Evolutionary conservation across 306 rosid species (phyloP), one percentile per base, ranked within the genome.

Genomic region (Senna tora): DNA sequence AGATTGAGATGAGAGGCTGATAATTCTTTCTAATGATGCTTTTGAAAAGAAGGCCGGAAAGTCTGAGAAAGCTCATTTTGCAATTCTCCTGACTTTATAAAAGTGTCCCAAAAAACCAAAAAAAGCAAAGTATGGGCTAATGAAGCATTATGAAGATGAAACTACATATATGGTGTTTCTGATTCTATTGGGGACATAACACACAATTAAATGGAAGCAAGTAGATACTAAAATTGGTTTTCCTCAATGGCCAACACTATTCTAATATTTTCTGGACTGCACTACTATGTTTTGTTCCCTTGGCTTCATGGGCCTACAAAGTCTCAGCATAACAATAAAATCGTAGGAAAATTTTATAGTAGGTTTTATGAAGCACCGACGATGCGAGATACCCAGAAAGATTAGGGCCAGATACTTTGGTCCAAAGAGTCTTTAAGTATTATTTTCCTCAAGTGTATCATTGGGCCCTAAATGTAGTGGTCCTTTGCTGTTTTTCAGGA

Each of bases 1-100:
- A 59, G 78, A 81, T 82, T 65, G 79, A 74, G 76, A 65, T 65
- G 79, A 74, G 76, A 65, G 66, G 66, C 67, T 77, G 71, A 75
- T 77, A 60, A 56, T 59, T 49, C 45, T 51, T 46, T 47, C 36
- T 58, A 65, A 78, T 57, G 73, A 78, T 77, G 64, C 78, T 71
- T 56, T 69, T 17, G 39, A 65, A 82, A 82, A 65, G 83, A 74
- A 74, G 53, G 77, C 47, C 60, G 56, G 50, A 74, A 87, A 73
- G 80, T 52, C 11, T 64, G 50, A 66, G 77, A 85, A 81, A 81
- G 80, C 45, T 81, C 79, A 67, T 71, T 71, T 76, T 69, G 79
- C 73, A 77, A 73, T 46, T 56, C 79, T 65, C 65, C 69, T 14
- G 21, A 34, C 71, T 81, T 85, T 75, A 65, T 22, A 56, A n/a